Base-by-base conservation (phyloP, 805 yeast species). In the Debaryomyces prosopidis region DNA sequence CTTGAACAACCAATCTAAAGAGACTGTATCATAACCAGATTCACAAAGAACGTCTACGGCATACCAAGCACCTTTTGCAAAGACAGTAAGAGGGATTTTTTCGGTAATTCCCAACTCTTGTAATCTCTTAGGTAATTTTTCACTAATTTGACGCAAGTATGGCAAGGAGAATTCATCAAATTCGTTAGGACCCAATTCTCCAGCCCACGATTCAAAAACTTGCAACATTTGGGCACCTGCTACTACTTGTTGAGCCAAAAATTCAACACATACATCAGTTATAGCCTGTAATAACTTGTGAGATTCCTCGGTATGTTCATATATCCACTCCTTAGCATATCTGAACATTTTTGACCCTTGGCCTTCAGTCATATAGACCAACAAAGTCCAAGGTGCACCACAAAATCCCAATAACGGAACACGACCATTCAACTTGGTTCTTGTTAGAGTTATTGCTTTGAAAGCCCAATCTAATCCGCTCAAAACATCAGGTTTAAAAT, bases 201-300 rank as follows among this genome's bases (percentile, higher is more conserved):
- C 96, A 46, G 96, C 99, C 96, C 97, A 91, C 31, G 96, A 87
- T 63, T 94, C 99, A 62, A 94, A 94, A 30, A 94, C 90, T 69
- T 94, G 99, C 49, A 94, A 76, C 84, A 94, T 90, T 72, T 94
- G 99, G 30, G 98, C 98, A 55, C 99, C 99, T 1, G 99, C 99
- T 54, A 84, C 82, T 37, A 94, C 96, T 69, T 94, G 99, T 58
- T 85, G 87, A 3, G 96, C 96, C 59, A 94, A 76, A 61, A 92
- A 94, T 64, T 92, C 98, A 32, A 92, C 74, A 44, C 97, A 94
- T 23, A 87, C 89, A 49, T 89, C 92, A 18, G 97, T 86, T 51
- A 85, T 82, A 46, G 82, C 83, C 63, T 84, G 87, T 50, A 94
- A 73, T 47, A 94, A 70, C 54, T 72, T 65, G 56, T 88, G 89